Evolutionary conservation across 2,329 filamentous ascomycete species (phyloP), one percentile per base, ranked within the genome.

Genomic region (Tolypocladium nubicola): DNA sequence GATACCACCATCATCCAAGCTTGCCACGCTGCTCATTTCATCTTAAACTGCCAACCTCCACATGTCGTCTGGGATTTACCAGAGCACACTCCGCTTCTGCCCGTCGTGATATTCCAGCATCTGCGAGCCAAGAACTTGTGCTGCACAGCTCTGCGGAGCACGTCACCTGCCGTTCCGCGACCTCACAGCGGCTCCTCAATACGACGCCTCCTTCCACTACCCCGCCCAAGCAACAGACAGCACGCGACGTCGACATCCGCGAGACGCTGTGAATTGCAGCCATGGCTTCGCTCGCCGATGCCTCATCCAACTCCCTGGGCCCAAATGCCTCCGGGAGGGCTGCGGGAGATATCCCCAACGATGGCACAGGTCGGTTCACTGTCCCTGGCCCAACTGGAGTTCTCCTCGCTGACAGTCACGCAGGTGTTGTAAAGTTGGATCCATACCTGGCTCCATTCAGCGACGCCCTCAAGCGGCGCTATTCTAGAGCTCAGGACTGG

Each of bases 401-500:
- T 26, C 39, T 49, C 41, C 55, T 47, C 45, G 55, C 47, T 63
- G 45, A 58, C 59, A 56, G 49, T 65, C 47, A 49, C 59, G 57
- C 68, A 96, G 94, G 93, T 65, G 91, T 97, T 55, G 74, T 95
- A 62, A 77, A 89, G 71, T 80, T 97, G 59, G 94, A 99, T 70
- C 90, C 92, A 52, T 97, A 87, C 83, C 84, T 99, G 56, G 82
- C 84, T 55, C 93, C 94, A 5, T 97, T 95, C 79, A 82, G 85
- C 66, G 89, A 87, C 57, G 77, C 86, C 38, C 78, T 99, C 62
- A 86, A 84, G 71, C 81, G 84, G 60, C 85, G 94, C 68, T 97
- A 87, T 73, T 75, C 81, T 58, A 90, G 89, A 69, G 85, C 92
- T 13, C 86, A 95, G 65, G 78, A 88, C 58, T 97, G 93, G 94